Evolutionary conservation across 169 alveolate genomes (phyloP).

Genomic region (Cytauxzoon felis): DNA sequence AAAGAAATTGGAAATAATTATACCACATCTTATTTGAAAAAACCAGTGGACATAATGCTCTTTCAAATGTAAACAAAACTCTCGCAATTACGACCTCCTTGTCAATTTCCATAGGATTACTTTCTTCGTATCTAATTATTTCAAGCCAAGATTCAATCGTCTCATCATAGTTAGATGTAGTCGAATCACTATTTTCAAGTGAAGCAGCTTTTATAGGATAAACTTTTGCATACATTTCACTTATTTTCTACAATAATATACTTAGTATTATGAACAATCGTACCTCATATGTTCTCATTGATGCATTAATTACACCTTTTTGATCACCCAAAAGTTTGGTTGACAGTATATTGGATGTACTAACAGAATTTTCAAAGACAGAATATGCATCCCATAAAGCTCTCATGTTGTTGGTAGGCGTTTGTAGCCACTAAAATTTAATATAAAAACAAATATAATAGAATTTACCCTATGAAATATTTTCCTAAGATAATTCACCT

Average conservation of each 20-base stretch:
- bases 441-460: not conserved
- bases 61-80: conserved; percentile 58
- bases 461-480: conserved; percentile 43
- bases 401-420: conserved; percentile 69
- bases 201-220: conserved; percentile 60
- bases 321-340: conserved; percentile 45
- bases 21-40: conserved; percentile 67
- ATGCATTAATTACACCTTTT: conserved; percentile 9
- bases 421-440: conserved; percentile 57
- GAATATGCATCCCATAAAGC: conserved; percentile 71
- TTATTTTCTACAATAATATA: conserved; percentile 37
- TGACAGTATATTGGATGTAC: conserved; percentile 25
- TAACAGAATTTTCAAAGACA: conserved; percentile 40
- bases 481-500: conserved; percentile 48
- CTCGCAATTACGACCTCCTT: conserved; percentile 50
- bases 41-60: conserved; percentile 62
- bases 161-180: conserved; percentile 10
- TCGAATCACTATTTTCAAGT: conserved; percentile 35
- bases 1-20: conserved; percentile 67
- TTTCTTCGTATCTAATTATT: conserved; percentile 67
- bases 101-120: conserved; percentile 57
- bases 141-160: conserved; percentile 55
- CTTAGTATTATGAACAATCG: not conserved
- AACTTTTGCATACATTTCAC: conserved; percentile 33
- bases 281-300: conserved; percentile 29